Evolutionary conservation across 768 basidiomycete species (phyloP).

Genomic region (Lentinula sp.): DNA sequence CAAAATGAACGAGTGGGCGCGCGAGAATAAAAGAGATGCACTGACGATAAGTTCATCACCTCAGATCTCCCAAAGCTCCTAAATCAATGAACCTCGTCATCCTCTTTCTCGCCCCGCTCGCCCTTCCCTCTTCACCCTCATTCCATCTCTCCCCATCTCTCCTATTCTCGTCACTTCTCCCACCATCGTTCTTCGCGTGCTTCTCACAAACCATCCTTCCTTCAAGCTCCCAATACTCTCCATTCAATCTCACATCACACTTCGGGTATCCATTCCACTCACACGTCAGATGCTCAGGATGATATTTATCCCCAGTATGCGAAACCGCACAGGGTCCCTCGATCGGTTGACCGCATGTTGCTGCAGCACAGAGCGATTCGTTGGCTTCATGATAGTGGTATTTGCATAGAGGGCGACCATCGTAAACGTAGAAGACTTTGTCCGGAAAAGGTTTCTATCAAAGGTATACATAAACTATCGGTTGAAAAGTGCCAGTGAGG

Average conservation of each 20-base stretch:
- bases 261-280: conserved; percentile 47
- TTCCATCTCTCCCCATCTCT: conserved; percentile 3
- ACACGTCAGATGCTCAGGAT: conserved; percentile 85
- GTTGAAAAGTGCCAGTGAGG: not conserved
- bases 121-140: not conserved
- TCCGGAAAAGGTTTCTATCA: conserved; percentile 82
- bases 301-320: conserved; percentile 74
- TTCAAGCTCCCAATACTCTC: conserved; percentile 87
- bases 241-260: conserved; percentile 50
- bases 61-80: not conserved
- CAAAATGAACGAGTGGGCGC: not conserved
- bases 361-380: conserved; percentile 77
- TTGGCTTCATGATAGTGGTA: conserved; percentile 94
- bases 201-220: conserved; percentile 81
- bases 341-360: conserved; percentile 79
- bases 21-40: not conserved
- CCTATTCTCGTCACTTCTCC: conserved; percentile 16
- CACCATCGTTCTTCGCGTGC: conserved; percentile 40
- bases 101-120: conserved; percentile 8
- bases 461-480: not conserved
- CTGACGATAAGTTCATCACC: not conserved
- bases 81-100: conserved; percentile 10
- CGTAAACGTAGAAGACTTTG: conserved; percentile 86
- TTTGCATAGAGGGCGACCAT: conserved; percentile 85
- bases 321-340: conserved; percentile 92